Percentiles rank a stretch among this genome's conserved stretches.
phyloP scores from a whole-genome alignment of 2,329 filamentous ascomycete species.

The Acephala macrosclerotiorum region DNA sequence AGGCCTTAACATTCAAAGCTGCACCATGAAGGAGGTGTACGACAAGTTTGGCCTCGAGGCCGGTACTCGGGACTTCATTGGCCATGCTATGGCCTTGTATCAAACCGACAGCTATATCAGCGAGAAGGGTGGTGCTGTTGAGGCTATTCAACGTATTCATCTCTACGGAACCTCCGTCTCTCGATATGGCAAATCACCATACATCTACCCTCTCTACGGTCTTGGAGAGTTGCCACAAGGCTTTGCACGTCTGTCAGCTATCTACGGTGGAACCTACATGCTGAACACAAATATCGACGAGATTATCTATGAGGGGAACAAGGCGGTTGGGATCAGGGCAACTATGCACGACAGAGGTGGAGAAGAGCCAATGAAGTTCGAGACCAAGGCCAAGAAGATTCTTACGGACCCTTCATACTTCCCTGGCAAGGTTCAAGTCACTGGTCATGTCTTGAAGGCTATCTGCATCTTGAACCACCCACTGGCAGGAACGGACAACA shows the following conservation, averaged over 20 bases:
- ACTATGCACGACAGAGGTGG: conserved; percentile 89
- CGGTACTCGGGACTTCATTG: conserved; percentile 92
- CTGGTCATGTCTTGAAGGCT: conserved; percentile 90
- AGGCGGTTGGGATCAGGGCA: conserved; percentile 95
- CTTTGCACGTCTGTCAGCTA: conserved; percentile 95
- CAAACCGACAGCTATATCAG: conserved; percentile 88
- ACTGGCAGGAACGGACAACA: conserved; percentile 85
- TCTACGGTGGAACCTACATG: conserved; percentile 99
- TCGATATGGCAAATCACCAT: conserved; percentile 96
- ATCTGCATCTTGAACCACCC: conserved; percentile 99
- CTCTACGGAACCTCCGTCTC: conserved; percentile 98
- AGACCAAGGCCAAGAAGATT: conserved; percentile 96
- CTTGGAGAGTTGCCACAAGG: conserved; percentile 97
- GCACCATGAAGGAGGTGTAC: conserved; percentile 98
- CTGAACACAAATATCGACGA: conserved; percentile 95
- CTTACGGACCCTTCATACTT: conserved; percentile 98
- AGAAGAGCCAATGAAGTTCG: conserved; percentile 83
- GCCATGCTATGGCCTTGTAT: conserved; percentile 98
- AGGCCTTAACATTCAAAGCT: conserved; percentile 81
- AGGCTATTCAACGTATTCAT: conserved; percentile 89
- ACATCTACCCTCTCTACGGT: conserved; percentile 99
- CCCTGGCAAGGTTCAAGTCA: conserved; percentile 83
- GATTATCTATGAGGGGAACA: conserved; percentile 81
- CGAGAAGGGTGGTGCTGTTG: conserved; percentile 74
- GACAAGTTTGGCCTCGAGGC: conserved; percentile 96